Evolutionary conservation across 164 flowering plant genomes (phyloP), one percentile per base, ranked within the genome.

Genomic region (Akebia trifoliata): DNA sequence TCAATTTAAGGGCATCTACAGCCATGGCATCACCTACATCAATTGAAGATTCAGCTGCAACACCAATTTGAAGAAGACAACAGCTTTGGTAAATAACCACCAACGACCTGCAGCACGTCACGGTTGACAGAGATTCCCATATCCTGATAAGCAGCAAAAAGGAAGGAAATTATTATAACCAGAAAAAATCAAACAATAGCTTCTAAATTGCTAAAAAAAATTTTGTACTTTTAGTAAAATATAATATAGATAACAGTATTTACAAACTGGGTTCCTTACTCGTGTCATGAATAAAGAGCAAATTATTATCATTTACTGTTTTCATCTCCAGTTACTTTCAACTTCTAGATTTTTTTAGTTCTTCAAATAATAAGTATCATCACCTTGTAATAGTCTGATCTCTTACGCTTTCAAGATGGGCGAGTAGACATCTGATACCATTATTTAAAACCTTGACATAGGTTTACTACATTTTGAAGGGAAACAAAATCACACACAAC

Each of bases 71-170:
- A 56, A 90, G 72, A 52, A 90, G 68, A 64, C 94, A 84, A 39
- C 4, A 49, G 31, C 72, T 51, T 34, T 79, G 75, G 62, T 90
- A 81, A 40, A 86, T 78, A 54, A 93, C 58, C 65, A 93, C 82
- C 21, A 90, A 60, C 50, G 96, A 93, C 55, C 81, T 71, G 72
- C 96, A 86, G 79, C 99, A 93, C 39, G 97, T 93, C 44, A 54
- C 88, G 24, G 47, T 68, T 32, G 80, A 80, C 42, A 90, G 70
- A 63, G 96, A 80, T 45, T 87, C 85, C 99, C 97, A 93, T 11
- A 73, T 68, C 98, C 95, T 93, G 76, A 43, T 42, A 65, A 63
- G 46, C 47, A 24, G 28, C 44, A 61, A 32, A 53, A 48, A 35
- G 4, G 25, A 21, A 45, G 8, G 20, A 59, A 40, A 29, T 21